These are phyloP conservation scores for Saturnispora ahearnii DNA, from an alignment of 805 yeast species.

Conservation along the genomic window DNA sequence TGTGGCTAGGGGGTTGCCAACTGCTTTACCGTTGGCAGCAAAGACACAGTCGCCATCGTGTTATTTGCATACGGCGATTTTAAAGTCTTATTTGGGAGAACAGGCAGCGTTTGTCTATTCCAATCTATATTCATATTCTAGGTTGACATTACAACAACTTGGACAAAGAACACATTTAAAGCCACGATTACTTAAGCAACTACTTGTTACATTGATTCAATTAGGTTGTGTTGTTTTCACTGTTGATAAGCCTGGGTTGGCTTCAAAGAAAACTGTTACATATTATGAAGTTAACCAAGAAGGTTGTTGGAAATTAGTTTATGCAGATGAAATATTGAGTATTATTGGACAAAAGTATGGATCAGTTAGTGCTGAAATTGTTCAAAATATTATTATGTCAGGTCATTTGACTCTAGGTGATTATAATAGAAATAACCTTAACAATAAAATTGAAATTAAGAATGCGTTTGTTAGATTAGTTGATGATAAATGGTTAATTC, in stretches of 20 bases:
- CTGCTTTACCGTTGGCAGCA: conserved; percentile 27
- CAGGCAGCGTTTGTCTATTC: conserved; percentile 59
- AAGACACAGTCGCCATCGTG: conserved; percentile 54
- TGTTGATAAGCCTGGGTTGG: conserved; percentile 30
- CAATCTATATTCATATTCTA: conserved; percentile 55
- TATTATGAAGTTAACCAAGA: conserved; percentile 54
- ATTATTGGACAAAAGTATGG: conserved; percentile 39
- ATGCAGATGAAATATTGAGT: conserved; percentile 67
- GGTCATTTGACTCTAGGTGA: conserved; percentile 58
- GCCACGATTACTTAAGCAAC: conserved; percentile 43
- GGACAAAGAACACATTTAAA: conserved; percentile 39
- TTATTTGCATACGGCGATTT: conserved; percentile 45
- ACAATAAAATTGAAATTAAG: conserved; percentile 24
- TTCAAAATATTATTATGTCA: conserved; percentile 58
- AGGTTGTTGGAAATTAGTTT: conserved; percentile 56
- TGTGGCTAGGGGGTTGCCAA: conserved; percentile 12
- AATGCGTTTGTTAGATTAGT: conserved; percentile 36
- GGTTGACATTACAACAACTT: conserved; percentile 51
- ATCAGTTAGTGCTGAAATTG: conserved; percentile 42
- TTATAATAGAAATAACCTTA: conserved; percentile 29
- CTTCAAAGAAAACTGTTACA: conserved; percentile 9
- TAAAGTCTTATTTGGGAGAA: conserved; percentile 57
- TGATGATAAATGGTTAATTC: conserved; percentile 42
- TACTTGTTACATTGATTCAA: conserved; percentile 72
- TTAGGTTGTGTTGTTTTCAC: conserved; percentile 57